These are phyloP conservation scores for Arthrobotrys pseudoclavata DNA, from an alignment of 2,329 filamentous ascomycete genomes.

Conservation along the genomic window DNA sequence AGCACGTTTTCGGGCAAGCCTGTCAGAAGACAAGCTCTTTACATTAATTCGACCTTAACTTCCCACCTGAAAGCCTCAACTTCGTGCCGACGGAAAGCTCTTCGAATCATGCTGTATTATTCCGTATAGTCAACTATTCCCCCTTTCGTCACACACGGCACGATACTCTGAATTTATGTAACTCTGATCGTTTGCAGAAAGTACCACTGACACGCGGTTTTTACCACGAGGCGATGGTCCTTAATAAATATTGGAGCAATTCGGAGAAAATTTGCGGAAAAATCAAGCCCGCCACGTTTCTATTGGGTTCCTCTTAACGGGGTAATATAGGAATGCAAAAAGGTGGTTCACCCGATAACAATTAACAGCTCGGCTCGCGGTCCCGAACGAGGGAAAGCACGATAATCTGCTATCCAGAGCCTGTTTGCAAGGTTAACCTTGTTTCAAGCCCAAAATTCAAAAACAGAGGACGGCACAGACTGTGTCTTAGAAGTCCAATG, in stretches of 20 bases:
- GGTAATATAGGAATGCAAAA: conserved; percentile 50
- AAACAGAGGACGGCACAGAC: conserved; percentile 60
- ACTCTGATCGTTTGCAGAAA: conserved; percentile 41
- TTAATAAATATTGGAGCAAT: conserved; percentile 54
- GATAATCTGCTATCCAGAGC: conserved; percentile 57
- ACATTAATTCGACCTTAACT: conserved; percentile 12
- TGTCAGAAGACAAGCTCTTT: conserved; percentile 40
- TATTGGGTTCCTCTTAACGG: conserved; percentile 56
- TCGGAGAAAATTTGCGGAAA: conserved; percentile 61
- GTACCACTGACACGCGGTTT: conserved; percentile 45
- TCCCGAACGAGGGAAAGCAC: conserved; percentile 60
- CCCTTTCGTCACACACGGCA: conserved; percentile 31
- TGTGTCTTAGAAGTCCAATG: conserved; percentile 55
- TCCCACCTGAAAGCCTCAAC: conserved; percentile 2
- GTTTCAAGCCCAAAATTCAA: conserved; percentile 39
- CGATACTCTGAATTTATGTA: conserved; percentile 30
- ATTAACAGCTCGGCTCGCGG: conserved; percentile 60
- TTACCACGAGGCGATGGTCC: conserved; percentile 39
- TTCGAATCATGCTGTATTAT: background rate
- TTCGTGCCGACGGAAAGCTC: conserved; percentile 4
- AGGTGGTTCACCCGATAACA: conserved; percentile 56
- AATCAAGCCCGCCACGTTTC: conserved; percentile 61
- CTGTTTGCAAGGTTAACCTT: conserved; percentile 54
- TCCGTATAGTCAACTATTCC: conserved; percentile 19
- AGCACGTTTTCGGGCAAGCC: conserved; percentile 56